phyloP scores from a whole-genome alignment of 2,329 filamentous ascomycete genomes.

The Thielaviopsis euricoi region DNA sequence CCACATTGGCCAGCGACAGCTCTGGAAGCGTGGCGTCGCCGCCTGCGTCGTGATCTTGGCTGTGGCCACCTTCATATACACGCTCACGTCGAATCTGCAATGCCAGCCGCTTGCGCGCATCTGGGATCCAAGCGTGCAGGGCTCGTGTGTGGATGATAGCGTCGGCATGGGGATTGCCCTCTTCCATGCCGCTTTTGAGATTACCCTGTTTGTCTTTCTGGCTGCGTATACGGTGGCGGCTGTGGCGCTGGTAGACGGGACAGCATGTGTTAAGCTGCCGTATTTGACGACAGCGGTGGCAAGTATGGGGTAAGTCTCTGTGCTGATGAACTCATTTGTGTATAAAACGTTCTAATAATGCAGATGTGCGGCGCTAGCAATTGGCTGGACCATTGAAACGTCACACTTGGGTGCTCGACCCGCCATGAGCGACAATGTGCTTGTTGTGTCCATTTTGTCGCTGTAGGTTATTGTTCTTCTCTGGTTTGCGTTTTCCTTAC shows the following conservation, averaged over 20 bases:
- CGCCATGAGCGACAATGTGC: conserved; percentile 18
- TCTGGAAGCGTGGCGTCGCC: conserved; percentile 19
- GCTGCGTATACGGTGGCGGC: conserved; percentile 20
- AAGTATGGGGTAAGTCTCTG: too few relatives aligned
- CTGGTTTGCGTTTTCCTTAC: not conserved
- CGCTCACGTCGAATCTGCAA: conserved; percentile 20
- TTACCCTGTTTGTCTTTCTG: conserved; percentile 22
- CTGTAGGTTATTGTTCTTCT: conserved; percentile 15
- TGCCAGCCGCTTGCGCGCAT: conserved; percentile 23
- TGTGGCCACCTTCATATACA: conserved; percentile 19
- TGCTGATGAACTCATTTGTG: too few relatives aligned
- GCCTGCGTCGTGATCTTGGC: conserved; percentile 19
- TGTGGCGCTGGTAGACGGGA: conserved; percentile 14
- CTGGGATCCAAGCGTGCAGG: conserved; percentile 19
- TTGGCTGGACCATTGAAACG: conserved; percentile 19
- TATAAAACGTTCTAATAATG: too few relatives aligned
- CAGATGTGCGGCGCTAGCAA: not conserved
- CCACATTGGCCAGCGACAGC: conserved; percentile 16
- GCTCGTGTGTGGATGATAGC: conserved; percentile 19
- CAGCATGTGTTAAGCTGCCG: not conserved
- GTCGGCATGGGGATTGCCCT: conserved; percentile 21
- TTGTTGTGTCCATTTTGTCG: conserved; percentile 19
- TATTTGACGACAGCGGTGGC: not conserved
- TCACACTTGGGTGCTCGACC: conserved; percentile 17
- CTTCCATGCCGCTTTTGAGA: conserved; percentile 21